These are phyloP conservation scores for Boechera retrofracta DNA, from an alignment of 345 rosid genomes.

Conservation along the genomic window DNA sequence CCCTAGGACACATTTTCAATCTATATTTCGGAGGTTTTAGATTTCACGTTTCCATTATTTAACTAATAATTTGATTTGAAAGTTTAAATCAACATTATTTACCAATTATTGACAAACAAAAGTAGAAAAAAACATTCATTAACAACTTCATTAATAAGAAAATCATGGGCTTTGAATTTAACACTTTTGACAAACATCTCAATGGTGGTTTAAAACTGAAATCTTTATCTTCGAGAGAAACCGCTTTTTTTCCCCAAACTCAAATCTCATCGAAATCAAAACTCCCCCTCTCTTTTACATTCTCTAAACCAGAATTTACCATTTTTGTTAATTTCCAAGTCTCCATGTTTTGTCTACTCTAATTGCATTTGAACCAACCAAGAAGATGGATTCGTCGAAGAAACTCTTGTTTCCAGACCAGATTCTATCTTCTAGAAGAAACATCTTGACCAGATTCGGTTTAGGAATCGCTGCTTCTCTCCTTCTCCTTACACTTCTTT, in stretches of 20 bases:
- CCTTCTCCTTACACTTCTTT: slow-evolving; percentile 51
- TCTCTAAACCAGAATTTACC: slow-evolving; percentile 6
- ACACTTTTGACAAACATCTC: background rate
- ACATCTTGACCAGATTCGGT: slow-evolving; percentile 55
- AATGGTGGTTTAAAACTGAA: slow-evolving; percentile 24
- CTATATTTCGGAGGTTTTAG: background rate
- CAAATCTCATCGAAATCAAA: slow-evolving; percentile 13
- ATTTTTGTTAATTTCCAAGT: slow-evolving; percentile 13
- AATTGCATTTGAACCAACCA: background rate
- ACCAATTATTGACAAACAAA: slow-evolving; percentile 9
- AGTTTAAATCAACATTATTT: slow-evolving; percentile 16
- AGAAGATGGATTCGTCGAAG: slow-evolving; percentile 55
- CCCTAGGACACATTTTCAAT: too few species aligned
- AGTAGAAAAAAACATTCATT: background rate
- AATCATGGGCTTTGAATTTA: background rate
- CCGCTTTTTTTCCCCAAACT: slow-evolving; percentile 15
- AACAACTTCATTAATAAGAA: background rate
- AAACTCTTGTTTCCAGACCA: slow-evolving; percentile 53
- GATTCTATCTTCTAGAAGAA: slow-evolving; percentile 50
- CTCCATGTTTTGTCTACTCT: slow-evolving; percentile 5
- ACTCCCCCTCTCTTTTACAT: slow-evolving; percentile 33
- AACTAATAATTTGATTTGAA: background rate
- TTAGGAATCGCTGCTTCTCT: slow-evolving; percentile 57
- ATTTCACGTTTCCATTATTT: background rate
- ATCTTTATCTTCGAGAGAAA: slow-evolving; percentile 20